These are phyloP conservation scores for Plasmopara viticola DNA, from an alignment of 352 stramenopile species.

Conservation along the genomic window DNA sequence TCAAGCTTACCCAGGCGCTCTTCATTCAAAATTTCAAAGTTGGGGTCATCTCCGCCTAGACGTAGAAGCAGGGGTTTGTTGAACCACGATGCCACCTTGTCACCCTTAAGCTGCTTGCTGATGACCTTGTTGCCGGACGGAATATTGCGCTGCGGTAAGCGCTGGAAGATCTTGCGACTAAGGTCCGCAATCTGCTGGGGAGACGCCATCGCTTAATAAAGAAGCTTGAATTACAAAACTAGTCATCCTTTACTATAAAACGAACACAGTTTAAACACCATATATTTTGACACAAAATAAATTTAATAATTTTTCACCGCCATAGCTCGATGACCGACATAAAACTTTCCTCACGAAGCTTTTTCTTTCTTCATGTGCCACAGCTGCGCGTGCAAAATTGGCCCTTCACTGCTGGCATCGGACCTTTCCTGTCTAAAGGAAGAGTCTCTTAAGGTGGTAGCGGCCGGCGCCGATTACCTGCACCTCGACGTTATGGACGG, in stretches of 20 bases:
- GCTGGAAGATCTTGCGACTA: conserved; percentile 85
- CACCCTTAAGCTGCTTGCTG: conserved; percentile 83
- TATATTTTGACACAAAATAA: too few species aligned
- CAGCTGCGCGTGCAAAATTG: conserved; percentile 83
- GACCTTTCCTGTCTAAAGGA: conserved; percentile 92
- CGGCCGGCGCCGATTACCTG: conserved; percentile 90
- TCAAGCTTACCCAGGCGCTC: conserved; percentile 73
- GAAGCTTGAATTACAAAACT: neutral
- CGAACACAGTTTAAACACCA: too few species aligned
- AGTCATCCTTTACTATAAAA: too few species aligned
- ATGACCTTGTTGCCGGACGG: conserved; percentile 85
- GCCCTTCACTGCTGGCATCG: conserved; percentile 90
- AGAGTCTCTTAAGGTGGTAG: conserved; percentile 88
- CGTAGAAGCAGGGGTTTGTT: conserved; percentile 73
- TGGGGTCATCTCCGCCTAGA: conserved; percentile 75
- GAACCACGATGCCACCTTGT: conserved; percentile 84
- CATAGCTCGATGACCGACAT: too few species aligned
- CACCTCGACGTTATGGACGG: conserved; percentile 99
- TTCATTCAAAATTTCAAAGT: conserved; percentile 77
- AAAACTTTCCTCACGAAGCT: too few species aligned
- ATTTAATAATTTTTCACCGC: too few species aligned
- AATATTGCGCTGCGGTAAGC: conserved; percentile 72
- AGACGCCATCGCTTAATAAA: conserved; percentile 27
- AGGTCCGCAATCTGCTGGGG: conserved; percentile 71
- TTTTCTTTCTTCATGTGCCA: conserved; percentile 53